These are phyloP conservation scores for Plenodomus tracheiphilus DNA, from an alignment of 2,329 filamentous ascomycete species.

Conservation along the genomic window DNA sequence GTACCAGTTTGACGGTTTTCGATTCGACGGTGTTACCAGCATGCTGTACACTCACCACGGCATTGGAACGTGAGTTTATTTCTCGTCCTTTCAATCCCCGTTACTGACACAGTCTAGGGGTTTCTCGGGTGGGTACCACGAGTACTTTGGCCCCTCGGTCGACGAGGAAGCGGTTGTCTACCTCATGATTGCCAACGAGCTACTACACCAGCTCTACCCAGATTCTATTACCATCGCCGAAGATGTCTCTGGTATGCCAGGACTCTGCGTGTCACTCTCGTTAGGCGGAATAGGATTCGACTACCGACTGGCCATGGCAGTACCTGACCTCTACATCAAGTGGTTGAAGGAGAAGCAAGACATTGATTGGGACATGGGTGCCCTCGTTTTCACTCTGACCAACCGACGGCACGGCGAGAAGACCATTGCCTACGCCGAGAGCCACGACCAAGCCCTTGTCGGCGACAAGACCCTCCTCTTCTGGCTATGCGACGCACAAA, in stretches of 20 bases:
- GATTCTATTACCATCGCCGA: conserved; percentile 90
- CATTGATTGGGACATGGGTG: conserved; percentile 86
- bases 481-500: conserved; percentile 94
- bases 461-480: conserved; percentile 97
- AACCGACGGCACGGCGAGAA: conserved; percentile 96
- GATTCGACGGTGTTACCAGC: conserved; percentile 96
- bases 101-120: conserved; percentile 60
- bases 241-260: conserved; percentile 98
- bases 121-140: conserved; percentile 96
- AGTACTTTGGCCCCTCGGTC: conserved; percentile 88
- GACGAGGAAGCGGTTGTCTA: conserved; percentile 95
- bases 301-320: conserved; percentile 95
- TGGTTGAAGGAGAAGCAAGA: conserved; percentile 92
- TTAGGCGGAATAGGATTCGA: conserved; percentile 95
- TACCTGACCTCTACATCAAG: conserved; percentile 99
- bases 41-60: conserved; percentile 97
- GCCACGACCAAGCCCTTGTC: conserved; percentile 96
- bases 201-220: conserved; percentile 90
- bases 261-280: conserved; percentile 82
- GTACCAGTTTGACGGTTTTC: conserved; percentile 94
- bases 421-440: conserved; percentile 96
- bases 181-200: conserved; percentile 93
- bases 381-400: conserved; percentile 82
- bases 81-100: background rate
- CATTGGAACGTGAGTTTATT: conserved; percentile 79